Evolutionary conservation across 495 filamentous ascomycete genomes (phyloP).

Genomic region (Penicillium taxi): DNA sequence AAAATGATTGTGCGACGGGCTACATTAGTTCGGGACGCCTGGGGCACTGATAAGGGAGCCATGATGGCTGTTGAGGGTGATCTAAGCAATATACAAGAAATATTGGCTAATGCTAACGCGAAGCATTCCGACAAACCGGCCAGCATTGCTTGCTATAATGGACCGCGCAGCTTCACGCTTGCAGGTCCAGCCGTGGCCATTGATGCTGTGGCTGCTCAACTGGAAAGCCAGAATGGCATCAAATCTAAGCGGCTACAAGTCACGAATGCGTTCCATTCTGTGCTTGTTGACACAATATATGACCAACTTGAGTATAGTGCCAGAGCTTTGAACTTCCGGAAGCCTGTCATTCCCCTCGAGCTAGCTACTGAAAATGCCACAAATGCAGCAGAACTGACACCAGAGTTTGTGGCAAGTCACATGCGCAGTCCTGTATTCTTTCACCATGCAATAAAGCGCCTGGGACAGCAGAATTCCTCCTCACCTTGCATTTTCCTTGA

Average conservation of each 20-base stretch:
- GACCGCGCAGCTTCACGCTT: constrained; percentile 37
- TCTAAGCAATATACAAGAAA: constrained; percentile 6
- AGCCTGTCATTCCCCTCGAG: constrained; percentile 25
- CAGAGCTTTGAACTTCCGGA: constrained; percentile 17
- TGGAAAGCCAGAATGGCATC: too few species aligned
- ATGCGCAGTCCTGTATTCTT: constrained; percentile 45
- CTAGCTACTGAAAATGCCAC: constrained; percentile 17
- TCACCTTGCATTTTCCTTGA: constrained; percentile 14
- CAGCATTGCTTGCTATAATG: constrained; percentile 45
- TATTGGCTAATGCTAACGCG: constrained; percentile 1
- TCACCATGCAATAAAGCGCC: constrained; percentile 35
- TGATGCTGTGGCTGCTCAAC: constrained; percentile 8
- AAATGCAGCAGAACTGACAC: constrained; percentile 28
- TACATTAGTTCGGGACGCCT: constrained; percentile 31
- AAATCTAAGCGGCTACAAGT: constrained; percentile 35
- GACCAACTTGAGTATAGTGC: constrained; percentile 18
- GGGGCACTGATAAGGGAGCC: constrained; percentile 40
- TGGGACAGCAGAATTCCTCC: constrained; percentile 25
- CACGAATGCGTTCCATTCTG: constrained; percentile 48
- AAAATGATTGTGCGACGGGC: constrained; percentile 38
- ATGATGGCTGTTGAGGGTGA: constrained; percentile 46
- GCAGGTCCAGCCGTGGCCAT: constrained; percentile 34
- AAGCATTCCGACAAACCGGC: neutral
- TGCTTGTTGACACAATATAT: constrained; percentile 34
- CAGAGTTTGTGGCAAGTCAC: constrained; percentile 36